Percentiles rank a stretch among this genome's conserved stretches.
Conservation (phyloP, 352 stramenopile genomes). For the Globisporangium cederbergense region DNA sequence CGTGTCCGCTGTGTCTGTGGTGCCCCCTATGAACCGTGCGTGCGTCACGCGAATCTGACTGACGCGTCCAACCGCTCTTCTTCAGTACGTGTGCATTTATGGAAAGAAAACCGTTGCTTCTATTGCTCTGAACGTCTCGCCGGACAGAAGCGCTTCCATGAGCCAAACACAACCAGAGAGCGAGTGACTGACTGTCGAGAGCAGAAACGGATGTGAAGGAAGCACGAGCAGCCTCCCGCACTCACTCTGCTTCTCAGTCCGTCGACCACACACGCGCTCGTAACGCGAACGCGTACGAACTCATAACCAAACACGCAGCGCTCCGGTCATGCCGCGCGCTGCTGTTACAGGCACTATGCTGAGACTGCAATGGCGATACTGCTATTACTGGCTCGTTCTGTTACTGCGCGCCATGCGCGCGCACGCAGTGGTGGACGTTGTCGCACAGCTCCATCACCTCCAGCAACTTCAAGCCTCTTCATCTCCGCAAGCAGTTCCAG, state of each 20-base stretch:
- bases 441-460: conserved; percentile 5
- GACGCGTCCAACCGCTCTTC: no score
- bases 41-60: no score
- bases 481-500: neutral
- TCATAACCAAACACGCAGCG: neutral
- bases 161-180: no score
- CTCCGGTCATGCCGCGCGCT: neutral
- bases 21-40: no score
- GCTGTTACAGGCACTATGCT: neutral
- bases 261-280: neutral
- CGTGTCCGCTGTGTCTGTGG: no score
- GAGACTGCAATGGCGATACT: neutral
- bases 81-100: no score
- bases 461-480: neutral
- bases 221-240: neutral
- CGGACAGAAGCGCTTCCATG: no score
- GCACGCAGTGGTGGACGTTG: conserved; percentile 2
- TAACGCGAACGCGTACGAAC: neutral
- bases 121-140: no score
- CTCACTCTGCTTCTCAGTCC: neutral
- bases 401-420: neutral
- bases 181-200: no score
- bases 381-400: neutral
- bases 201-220: neutral
- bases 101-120: no score